These are phyloP conservation scores for Pseudognaphalium luteoalbum DNA, from an alignment of 129 eudicot genomes.

Conservation along the genomic window DNA sequence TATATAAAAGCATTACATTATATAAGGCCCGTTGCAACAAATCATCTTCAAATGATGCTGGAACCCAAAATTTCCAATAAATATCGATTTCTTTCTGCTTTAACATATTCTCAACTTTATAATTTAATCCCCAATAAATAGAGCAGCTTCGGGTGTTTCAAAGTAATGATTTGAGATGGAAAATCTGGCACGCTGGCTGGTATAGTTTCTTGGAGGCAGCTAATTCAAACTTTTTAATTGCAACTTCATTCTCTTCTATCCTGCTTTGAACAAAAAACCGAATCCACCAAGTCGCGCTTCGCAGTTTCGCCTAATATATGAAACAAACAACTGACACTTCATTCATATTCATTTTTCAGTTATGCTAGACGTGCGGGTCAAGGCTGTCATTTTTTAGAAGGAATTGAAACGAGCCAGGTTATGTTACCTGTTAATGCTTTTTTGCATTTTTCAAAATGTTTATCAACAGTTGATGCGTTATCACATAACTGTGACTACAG, in stretches of 20 bases:
- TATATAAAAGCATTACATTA: slow-evolving; percentile 2
- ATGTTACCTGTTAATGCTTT: slow-evolving; percentile 5
- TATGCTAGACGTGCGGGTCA: background rate
- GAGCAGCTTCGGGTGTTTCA: slow-evolving; percentile 17
- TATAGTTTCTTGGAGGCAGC: slow-evolving; percentile 44
- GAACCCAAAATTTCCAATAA: slow-evolving; percentile 21
- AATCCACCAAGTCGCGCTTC: slow-evolving; percentile 74
- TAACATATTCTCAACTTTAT: slow-evolving; percentile 17
- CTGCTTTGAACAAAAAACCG: slow-evolving; percentile 58
- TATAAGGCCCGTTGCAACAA: slow-evolving; percentile 16
- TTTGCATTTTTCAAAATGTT: background rate
- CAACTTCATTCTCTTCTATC: slow-evolving; percentile 70
- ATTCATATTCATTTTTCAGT: background rate
- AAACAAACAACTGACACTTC: background rate
- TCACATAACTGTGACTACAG: background rate
- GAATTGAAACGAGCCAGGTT: too few species aligned
- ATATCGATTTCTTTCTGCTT: slow-evolving; percentile 15
- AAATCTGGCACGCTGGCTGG: slow-evolving; percentile 54
- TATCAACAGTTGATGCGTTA: background rate
- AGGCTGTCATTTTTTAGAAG: background rate
- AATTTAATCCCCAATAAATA: background rate
- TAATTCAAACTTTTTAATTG: slow-evolving; percentile 55
- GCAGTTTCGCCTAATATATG: slow-evolving; percentile 53
- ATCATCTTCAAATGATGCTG: slow-evolving; percentile 9
- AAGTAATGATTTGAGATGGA: slow-evolving; percentile 56